phyloP scores from a whole-genome alignment of 495 filamentous ascomycete species.

The Daldinia grandis region DNA sequence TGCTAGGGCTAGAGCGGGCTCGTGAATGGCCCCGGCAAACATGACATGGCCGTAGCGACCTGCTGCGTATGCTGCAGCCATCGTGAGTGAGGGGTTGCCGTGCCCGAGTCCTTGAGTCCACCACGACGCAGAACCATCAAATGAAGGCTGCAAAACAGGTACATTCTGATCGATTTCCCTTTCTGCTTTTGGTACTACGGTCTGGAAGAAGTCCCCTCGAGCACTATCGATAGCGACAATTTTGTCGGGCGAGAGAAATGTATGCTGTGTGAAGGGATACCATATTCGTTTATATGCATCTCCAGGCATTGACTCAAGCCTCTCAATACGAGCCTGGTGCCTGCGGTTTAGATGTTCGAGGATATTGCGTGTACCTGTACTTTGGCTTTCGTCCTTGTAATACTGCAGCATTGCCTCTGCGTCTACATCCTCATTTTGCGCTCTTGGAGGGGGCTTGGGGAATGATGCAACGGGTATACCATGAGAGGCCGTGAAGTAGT shows the following conservation, averaged over 20 bases:
- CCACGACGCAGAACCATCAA: slow-evolving; percentile 84
- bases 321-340: slow-evolving; percentile 61
- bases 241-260: slow-evolving; percentile 62
- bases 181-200: slow-evolving; percentile 41
- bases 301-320: slow-evolving; percentile 65
- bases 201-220: slow-evolving; percentile 77
- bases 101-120: slow-evolving; percentile 88
- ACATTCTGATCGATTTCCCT: slow-evolving; percentile 9
- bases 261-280: slow-evolving; percentile 85
- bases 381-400: slow-evolving; percentile 60
- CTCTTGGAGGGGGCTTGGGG: slow-evolving; percentile 60
- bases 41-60: slow-evolving; percentile 88
- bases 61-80: slow-evolving; percentile 78
- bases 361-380: slow-evolving; percentile 35
- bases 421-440: slow-evolving; percentile 48
- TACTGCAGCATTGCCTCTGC: slow-evolving; percentile 65
- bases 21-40: slow-evolving; percentile 77
- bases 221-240: slow-evolving; percentile 80
- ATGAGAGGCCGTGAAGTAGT: slow-evolving; percentile 66
- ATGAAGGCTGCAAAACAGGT: slow-evolving; percentile 64
- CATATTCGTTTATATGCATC: slow-evolving; percentile 70
- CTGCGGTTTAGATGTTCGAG: slow-evolving; percentile 57
- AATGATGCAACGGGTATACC: slow-evolving; percentile 64
- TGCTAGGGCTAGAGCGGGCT: slow-evolving; percentile 73
- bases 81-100: slow-evolving; percentile 69